Evolutionary conservation across 164 flowering plant genomes (phyloP).

Genomic region (Magnolia changhungtana): DNA sequence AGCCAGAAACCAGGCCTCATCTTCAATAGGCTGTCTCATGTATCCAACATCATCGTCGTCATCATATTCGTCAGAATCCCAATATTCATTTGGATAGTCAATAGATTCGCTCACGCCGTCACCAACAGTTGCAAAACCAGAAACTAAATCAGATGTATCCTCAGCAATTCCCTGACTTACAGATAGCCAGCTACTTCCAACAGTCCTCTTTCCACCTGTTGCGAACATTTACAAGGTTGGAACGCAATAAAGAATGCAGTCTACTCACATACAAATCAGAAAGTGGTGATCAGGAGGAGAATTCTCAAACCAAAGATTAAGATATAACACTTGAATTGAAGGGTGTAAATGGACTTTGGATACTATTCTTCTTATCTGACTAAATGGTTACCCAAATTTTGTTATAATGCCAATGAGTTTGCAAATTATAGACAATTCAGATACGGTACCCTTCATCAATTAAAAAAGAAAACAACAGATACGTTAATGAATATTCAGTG

Average conservation of each 20-base stretch:
- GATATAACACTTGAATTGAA: not conserved
- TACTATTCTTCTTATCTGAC: too few relatives aligned
- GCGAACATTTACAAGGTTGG: conserved; percentile 14
- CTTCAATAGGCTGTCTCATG: conserved; percentile 97
- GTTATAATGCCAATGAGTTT: not conserved
- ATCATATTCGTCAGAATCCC: conserved; percentile 99
- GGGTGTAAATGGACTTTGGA: not conserved
- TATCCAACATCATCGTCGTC: conserved; percentile 97
- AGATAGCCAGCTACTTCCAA: conserved; percentile 90
- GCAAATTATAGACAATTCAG: not conserved
- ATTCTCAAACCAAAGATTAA: not conserved
- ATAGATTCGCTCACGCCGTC: conserved; percentile 87
- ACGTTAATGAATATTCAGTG: too few relatives aligned
- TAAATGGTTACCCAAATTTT: not conserved
- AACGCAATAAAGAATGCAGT: not conserved
- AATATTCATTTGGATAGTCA: conserved; percentile 92
- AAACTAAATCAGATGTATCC: conserved; percentile 87
- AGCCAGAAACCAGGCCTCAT: conserved; percentile 96
- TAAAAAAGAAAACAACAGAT: not conserved
- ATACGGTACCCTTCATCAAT: not conserved
- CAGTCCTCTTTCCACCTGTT: conserved; percentile 59
- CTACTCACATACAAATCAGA: not conserved
- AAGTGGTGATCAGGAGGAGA: not conserved
- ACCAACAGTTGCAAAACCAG: conserved; percentile 95
- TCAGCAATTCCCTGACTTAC: conserved; percentile 94